Conservation (phyloP, 2,329 filamentous ascomycete genomes). For the Fusarium sp. region DNA sequence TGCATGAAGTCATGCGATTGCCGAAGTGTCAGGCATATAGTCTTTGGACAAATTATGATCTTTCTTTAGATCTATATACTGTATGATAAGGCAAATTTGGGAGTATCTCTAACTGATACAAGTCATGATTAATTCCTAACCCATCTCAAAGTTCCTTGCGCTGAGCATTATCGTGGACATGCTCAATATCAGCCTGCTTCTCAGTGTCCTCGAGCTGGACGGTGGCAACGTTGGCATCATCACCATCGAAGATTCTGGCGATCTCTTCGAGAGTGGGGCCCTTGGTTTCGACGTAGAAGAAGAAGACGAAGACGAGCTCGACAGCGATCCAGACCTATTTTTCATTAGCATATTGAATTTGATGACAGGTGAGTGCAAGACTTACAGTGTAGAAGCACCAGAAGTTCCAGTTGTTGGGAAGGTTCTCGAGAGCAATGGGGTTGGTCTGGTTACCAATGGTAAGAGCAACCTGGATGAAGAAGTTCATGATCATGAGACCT, state of each 20-base stretch:
- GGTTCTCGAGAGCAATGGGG: conserved; percentile 69
- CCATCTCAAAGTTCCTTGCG: conserved; percentile 1
- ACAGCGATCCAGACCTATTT: conserved; percentile 23
- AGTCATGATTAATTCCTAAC: neutral
- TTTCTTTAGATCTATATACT: neutral
- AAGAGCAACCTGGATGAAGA: conserved; percentile 69
- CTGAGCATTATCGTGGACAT: neutral
- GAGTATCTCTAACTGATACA: neutral
- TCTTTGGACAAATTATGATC: neutral
- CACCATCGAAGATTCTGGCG: conserved; percentile 76
- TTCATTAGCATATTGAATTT: neutral
- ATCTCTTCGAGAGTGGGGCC: conserved; percentile 72
- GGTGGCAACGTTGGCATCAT: conserved; percentile 55
- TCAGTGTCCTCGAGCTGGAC: conserved; percentile 2
- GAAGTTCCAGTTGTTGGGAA: conserved; percentile 71
- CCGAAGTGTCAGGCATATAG: neutral
- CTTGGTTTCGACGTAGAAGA: conserved; percentile 76
- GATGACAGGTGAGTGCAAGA: too few relatives aligned
- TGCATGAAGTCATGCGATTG: neutral
- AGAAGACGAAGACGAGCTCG: conserved; percentile 71
- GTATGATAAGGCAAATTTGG: neutral
- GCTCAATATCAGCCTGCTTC: conserved; percentile 17
- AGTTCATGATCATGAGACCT: conserved; percentile 72
- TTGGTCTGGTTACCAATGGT: conserved; percentile 73
- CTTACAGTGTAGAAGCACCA: conserved; percentile 71